Evolutionary conservation across 768 basidiomycete genomes (phyloP).

Genomic region (Panus rudis): DNA sequence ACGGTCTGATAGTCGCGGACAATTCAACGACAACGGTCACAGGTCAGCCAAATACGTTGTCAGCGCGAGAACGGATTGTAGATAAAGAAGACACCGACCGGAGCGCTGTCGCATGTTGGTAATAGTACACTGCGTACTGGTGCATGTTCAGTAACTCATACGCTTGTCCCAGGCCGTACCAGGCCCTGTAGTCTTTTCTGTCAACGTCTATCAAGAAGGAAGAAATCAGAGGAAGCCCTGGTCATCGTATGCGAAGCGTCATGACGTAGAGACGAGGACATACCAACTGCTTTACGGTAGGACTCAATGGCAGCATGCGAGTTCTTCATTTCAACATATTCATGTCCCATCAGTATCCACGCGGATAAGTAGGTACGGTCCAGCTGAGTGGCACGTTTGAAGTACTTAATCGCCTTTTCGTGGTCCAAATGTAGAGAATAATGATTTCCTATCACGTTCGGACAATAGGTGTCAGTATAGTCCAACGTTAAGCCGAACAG

Average conservation of each 20-base stretch:
- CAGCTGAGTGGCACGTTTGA: conserved; percentile 88
- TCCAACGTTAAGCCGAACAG: background rate
- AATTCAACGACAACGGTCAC: too few relatives aligned
- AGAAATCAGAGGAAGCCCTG: background rate
- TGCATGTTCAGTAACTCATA: conserved; percentile 97
- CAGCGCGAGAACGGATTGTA: background rate
- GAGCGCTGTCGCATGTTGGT: conserved; percentile 90
- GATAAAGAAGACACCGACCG: conserved; percentile 62
- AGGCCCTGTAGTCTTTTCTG: conserved; percentile 93
- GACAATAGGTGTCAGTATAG: background rate
- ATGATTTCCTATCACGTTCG: conserved; percentile 76
- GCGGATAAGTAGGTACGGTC: conserved; percentile 93
- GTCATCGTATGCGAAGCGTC: background rate
- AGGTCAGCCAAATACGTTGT: too few relatives aligned
- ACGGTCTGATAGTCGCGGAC: conserved; percentile 51
- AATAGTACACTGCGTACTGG: conserved; percentile 93
- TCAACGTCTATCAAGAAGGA: conserved; percentile 64
- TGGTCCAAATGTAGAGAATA: conserved; percentile 91
- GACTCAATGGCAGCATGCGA: conserved; percentile 98
- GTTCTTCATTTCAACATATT: conserved; percentile 98
- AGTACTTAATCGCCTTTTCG: conserved; percentile 94
- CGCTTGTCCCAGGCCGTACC: conserved; percentile 98
- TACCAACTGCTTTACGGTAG: conserved; percentile 92
- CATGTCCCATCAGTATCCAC: conserved; percentile 99
- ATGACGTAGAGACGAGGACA: conserved; percentile 20